Percentiles rank a stretch among this genome's conserved stretches.
phyloP scores from a whole-genome alignment of 805 yeast genomes.

The Ogataea corticis region DNA sequence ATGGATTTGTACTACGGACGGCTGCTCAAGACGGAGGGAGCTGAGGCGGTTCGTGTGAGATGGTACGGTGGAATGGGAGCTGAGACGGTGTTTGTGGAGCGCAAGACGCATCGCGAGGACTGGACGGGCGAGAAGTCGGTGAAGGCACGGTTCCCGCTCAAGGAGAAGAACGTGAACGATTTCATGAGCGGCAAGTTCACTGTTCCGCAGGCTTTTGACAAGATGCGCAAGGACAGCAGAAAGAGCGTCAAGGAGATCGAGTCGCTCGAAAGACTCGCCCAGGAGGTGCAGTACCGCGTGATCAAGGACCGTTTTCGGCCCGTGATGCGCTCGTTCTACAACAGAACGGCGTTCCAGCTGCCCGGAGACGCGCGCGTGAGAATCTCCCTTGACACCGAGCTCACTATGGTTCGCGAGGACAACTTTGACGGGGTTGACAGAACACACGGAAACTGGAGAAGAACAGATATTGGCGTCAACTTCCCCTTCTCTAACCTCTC shows the following conservation, averaged over 20 bases:
- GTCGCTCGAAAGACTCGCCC: constrained; percentile 85
- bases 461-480: constrained; percentile 97
- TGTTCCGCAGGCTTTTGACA: constrained; percentile 86
- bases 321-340: constrained; percentile 92
- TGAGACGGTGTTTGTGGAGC: constrained; percentile 90
- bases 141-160: constrained; percentile 91
- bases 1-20: constrained; percentile 94
- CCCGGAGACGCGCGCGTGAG: constrained; percentile 99
- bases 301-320: constrained; percentile 86
- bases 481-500: constrained; percentile 89
- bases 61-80: constrained; percentile 99
- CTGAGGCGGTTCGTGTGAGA: constrained; percentile 95
- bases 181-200: constrained; percentile 84
- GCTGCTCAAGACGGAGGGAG: constrained; percentile 95
- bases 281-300: constrained; percentile 89
- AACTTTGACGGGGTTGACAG: constrained; percentile 91
- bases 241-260: constrained; percentile 87
- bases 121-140: constrained; percentile 99
- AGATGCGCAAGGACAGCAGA: constrained; percentile 90
- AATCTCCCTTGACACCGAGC: constrained; percentile 94
- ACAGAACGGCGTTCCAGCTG: constrained; percentile 97
- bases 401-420: constrained; percentile 97
- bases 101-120: constrained; percentile 98
- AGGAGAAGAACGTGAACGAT: constrained; percentile 86
- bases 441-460: constrained; percentile 93